A percentile compares a stretch with the other conserved stretches of the same genome.
These are phyloP conservation scores for Coleophoma crateriformis DNA, from an alignment of 2,329 filamentous ascomycete genomes.

Conservation along the genomic window DNA sequence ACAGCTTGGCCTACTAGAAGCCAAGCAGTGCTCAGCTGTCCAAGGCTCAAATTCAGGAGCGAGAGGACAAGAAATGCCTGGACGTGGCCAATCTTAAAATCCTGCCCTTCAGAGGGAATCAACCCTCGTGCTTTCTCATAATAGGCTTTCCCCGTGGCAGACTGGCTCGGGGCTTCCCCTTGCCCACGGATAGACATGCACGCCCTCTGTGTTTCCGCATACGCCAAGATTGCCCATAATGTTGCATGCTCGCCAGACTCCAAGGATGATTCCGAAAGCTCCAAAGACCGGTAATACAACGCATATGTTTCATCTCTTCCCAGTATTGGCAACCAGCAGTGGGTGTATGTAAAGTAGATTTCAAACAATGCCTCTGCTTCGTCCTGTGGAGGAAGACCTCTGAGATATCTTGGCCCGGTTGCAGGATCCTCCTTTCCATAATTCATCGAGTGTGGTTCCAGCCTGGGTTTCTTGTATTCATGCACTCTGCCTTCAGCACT, in stretches of 20 bases:
- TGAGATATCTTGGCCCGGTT: constrained; percentile 1
- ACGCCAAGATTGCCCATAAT: constrained; percentile 50
- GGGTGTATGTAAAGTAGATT: constrained; percentile 66
- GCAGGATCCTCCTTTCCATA: neutral
- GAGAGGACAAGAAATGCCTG: constrained; percentile 41
- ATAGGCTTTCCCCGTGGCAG: constrained; percentile 22
- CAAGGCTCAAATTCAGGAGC: neutral
- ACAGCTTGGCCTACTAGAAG: neutral
- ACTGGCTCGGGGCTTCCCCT: neutral
- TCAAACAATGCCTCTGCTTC: constrained; percentile 46
- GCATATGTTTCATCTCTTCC: constrained; percentile 50
- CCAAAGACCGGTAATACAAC: constrained; percentile 2
- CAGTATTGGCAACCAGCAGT: constrained; percentile 68
- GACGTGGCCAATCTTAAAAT: constrained; percentile 41
- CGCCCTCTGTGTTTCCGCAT: constrained; percentile 47
- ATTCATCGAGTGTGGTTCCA: neutral
- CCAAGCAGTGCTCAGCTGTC: neutral
- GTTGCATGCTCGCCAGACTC: constrained; percentile 40
- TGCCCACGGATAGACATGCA: constrained; percentile 20
- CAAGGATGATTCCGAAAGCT: neutral
- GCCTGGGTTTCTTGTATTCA: neutral
- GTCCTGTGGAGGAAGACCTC: constrained; percentile 49
- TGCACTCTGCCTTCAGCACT: neutral
- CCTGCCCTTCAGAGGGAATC: constrained; percentile 40
- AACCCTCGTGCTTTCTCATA: constrained; percentile 41